A percentile compares a stretch with the other conserved stretches of the same genome.
phyloP scores from a whole-genome alignment of 371 early-diverging fungal species.

The Chytridium lagenaria region DNA sequence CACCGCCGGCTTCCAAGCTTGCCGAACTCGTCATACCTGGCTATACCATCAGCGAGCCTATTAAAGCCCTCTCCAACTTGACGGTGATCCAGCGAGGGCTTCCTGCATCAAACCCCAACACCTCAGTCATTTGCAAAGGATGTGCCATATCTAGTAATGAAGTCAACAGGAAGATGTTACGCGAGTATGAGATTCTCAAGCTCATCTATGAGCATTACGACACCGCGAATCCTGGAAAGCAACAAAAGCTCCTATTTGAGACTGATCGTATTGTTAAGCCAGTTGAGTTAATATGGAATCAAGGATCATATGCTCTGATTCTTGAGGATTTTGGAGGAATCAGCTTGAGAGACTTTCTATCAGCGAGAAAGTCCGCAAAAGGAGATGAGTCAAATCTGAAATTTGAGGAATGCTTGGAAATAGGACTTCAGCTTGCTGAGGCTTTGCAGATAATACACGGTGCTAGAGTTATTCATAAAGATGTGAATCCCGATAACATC shows the following conservation, averaged over 20 bases:
- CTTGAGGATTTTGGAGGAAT: slow-evolving; percentile 47
- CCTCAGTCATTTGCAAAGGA: slow-evolving; percentile 48
- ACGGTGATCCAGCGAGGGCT: slow-evolving; percentile 33
- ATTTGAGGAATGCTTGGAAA: slow-evolving; percentile 41
- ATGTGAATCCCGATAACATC: slow-evolving; percentile 57
- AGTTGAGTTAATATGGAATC: slow-evolving; percentile 32
- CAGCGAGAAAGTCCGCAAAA: slow-evolving; percentile 3
- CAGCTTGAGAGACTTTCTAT: slow-evolving; percentile 34
- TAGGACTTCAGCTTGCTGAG: slow-evolving; percentile 46
- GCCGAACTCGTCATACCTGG: not conserved
- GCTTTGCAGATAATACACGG: slow-evolving; percentile 46
- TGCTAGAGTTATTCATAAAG: slow-evolving; percentile 49
- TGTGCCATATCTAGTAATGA: slow-evolving; percentile 34
- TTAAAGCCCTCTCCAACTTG: not conserved
- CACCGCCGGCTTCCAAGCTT: not conserved
- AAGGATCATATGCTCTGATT: slow-evolving; percentile 38
- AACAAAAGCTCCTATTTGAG: slow-evolving; percentile 2
- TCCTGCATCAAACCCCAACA: slow-evolving; percentile 17
- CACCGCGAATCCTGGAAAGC: not conserved
- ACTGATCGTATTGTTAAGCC: slow-evolving; percentile 39
- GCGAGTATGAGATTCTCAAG: slow-evolving; percentile 45
- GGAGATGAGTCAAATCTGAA: not conserved
- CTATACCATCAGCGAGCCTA: not conserved
- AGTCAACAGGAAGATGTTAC: slow-evolving; percentile 36
- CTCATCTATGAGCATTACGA: slow-evolving; percentile 27